Evolutionary conservation across 2,329 filamentous ascomycete genomes (phyloP).

Genomic region (Neofusicoccum umdonicola): DNA sequence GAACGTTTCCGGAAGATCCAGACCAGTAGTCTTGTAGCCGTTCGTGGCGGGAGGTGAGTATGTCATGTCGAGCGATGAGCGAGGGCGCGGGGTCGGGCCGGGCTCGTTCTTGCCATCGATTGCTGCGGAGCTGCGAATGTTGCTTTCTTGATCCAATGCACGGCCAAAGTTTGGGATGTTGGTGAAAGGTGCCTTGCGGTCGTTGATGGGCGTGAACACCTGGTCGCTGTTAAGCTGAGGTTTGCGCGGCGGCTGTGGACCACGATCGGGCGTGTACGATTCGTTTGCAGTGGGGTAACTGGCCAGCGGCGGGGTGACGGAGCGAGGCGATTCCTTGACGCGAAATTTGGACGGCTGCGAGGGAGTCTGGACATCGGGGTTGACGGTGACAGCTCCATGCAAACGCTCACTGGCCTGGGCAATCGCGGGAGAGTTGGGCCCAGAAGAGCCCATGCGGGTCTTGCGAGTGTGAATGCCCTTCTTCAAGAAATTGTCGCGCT

Average conservation of each 20-base stretch:
- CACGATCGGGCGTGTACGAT: conserved; percentile 55
- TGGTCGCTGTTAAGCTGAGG: conserved; percentile 19
- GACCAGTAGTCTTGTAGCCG: conserved; percentile 9
- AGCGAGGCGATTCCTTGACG: conserved; percentile 43
- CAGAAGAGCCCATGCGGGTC: conserved; percentile 56
- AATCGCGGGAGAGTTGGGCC: conserved; percentile 62
- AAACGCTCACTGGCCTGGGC: conserved; percentile 52
- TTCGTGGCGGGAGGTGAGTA: conserved; percentile 15
- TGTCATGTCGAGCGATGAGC: conserved; percentile 4
- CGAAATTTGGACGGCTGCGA: conserved; percentile 22
- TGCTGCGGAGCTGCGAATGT: neutral
- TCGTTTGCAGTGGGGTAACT: conserved; percentile 50
- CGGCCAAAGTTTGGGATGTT: conserved; percentile 15
- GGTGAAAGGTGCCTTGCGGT: conserved; percentile 29
- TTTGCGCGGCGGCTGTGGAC: conserved; percentile 38
- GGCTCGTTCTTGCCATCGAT: conserved; percentile 14
- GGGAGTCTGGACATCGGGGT: conserved; percentile 7
- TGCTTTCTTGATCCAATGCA: conserved; percentile 5
- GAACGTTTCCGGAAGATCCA: conserved; percentile 21
- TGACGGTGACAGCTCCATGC: conserved; percentile 36
- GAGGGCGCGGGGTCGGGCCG: conserved; percentile 6
- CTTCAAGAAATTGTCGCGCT: conserved; percentile 82
- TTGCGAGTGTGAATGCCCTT: conserved; percentile 52
- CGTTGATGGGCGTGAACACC: conserved; percentile 21
- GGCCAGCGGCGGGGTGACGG: conserved; percentile 47